Evolutionary conservation across 306 rosid species (phyloP).

Genomic region (Acacia acuminata): DNA sequence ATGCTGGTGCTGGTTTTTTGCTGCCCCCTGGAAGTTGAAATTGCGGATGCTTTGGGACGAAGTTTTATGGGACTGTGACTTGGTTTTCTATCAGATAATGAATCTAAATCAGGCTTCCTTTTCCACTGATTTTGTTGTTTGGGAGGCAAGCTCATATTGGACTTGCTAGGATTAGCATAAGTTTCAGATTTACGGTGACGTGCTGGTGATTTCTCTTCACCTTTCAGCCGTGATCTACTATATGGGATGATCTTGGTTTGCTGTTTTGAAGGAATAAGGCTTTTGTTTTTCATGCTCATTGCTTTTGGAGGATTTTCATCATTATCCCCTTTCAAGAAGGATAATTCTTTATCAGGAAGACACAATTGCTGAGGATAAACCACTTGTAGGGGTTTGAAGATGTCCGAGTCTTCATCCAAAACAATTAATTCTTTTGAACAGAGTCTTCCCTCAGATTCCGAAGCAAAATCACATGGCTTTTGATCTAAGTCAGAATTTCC

Average conservation of each 20-base stretch:
- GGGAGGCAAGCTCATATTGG: neutral
- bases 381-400: neutral
- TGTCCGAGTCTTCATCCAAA: neutral
- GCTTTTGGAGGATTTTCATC: neutral
- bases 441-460: neutral
- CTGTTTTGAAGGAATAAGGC: neutral
- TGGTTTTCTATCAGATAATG: neutral
- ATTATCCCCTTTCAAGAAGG: neutral
- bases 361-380: neutral
- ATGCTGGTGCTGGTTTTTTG: neutral
- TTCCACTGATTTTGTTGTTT: neutral
- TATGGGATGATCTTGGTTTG: neutral
- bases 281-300: neutral
- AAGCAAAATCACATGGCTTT: neutral
- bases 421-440: neutral
- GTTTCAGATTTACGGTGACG: neutral
- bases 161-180: neutral
- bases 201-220: neutral
- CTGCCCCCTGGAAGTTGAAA: neutral
- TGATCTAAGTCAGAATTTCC: neutral
- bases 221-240: neutral
- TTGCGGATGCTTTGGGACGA: neutral
- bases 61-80: neutral
- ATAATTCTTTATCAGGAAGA: neutral
- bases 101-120: neutral